Conservation (phyloP, 441 rosid genomes). For the Gossypium lobatum region DNA sequence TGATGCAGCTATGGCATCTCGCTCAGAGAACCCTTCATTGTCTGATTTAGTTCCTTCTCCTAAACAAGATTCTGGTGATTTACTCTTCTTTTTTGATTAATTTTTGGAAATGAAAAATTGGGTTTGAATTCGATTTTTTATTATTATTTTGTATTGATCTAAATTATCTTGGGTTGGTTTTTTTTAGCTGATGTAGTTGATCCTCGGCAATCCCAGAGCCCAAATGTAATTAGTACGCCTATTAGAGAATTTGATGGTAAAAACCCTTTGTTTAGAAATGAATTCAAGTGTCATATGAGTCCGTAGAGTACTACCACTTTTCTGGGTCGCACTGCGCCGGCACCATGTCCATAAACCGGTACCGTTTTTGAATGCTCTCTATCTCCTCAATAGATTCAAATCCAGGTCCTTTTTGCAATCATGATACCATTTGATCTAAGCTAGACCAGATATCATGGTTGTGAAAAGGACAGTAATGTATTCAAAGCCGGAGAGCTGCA, state of each 20-base stretch:
- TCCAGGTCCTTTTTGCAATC: too few species aligned
- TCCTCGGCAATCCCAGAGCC: constrained; percentile 23
- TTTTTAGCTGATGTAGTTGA: constrained; percentile 18
- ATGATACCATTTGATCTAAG: too few species aligned
- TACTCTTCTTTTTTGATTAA: neutral
- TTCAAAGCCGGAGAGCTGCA: too few species aligned
- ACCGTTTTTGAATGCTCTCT: too few species aligned
- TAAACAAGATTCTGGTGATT: constrained; percentile 25
- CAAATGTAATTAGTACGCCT: constrained; percentile 5
- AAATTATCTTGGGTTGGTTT: neutral
- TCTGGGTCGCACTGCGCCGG: too few species aligned
- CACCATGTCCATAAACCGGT: too few species aligned
- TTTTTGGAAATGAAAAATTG: neutral
- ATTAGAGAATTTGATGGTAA: constrained; percentile 14
- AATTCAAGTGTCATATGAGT: too few species aligned
- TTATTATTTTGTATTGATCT: neutral
- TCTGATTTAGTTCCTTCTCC: constrained; percentile 31
- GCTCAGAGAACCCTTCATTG: constrained; percentile 22
- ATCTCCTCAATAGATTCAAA: too few species aligned
- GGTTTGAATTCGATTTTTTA: neutral
- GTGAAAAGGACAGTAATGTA: too few species aligned
- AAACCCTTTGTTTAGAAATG: neutral
- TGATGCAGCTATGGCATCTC: constrained; percentile 16
- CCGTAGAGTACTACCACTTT: too few species aligned
- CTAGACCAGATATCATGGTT: too few species aligned